phyloP scores from a whole-genome alignment of 1,139 yeast genomes.

The Saccharomyces hybrid region DNA sequence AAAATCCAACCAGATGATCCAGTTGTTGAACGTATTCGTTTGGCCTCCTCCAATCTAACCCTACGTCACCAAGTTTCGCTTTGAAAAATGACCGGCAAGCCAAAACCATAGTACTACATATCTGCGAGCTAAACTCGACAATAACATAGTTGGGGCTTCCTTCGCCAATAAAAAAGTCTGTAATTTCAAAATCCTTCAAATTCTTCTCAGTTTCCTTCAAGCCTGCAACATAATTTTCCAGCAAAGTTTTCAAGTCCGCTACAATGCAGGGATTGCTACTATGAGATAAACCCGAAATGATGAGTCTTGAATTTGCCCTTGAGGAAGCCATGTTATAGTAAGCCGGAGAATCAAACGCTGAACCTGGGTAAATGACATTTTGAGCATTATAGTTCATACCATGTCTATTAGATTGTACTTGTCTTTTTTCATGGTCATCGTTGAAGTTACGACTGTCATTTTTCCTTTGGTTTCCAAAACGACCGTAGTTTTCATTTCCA shows the following conservation, averaged over 20 bases:
- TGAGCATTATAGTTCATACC: not conserved
- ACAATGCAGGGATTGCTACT: constrained; percentile 16
- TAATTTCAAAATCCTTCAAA: not conserved
- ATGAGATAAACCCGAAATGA: constrained; percentile 4
- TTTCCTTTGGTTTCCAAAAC: not conserved
- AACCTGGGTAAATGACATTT: not conserved
- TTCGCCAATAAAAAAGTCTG: not conserved
- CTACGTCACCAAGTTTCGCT: constrained; percentile 7
- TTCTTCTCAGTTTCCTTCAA: not conserved
- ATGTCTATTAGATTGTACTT: not conserved
- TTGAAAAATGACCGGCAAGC: constrained; percentile 21
- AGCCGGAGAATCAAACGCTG: not conserved
- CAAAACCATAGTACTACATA: constrained; percentile 19
- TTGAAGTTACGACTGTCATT: not conserved
- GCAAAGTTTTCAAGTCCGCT: constrained; percentile 5
- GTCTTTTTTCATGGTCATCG: not conserved
- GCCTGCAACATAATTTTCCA: constrained; percentile 1
- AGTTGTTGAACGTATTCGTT: constrained; percentile 19
- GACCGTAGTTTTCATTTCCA: not conserved
- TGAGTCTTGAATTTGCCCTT: constrained; percentile 7
- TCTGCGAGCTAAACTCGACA: constrained; percentile 19
- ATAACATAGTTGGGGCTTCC: constrained; percentile 4
- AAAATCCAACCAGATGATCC: constrained; percentile 19
- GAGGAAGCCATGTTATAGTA: constrained; percentile 2
- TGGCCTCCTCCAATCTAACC: constrained; percentile 23